These are phyloP conservation scores for Phytophthora vignae DNA, from an alignment of 352 stramenopile genomes.

Conservation along the genomic window DNA sequence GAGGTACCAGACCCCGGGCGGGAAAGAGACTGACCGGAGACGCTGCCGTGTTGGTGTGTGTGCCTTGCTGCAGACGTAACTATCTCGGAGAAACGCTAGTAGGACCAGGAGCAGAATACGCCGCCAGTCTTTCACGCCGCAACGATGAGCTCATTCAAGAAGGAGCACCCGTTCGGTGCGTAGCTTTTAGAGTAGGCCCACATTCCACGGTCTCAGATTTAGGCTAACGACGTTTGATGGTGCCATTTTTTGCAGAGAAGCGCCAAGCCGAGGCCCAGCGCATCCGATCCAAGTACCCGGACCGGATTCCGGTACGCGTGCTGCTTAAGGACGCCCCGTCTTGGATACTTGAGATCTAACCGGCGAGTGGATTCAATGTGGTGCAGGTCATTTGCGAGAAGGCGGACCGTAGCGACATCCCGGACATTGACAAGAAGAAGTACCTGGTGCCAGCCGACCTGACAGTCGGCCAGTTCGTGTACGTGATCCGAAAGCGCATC, in stretches of 20 bases:
- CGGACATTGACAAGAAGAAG: conserved; percentile 99
- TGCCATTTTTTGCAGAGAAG: conserved; percentile 85
- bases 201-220: not conserved
- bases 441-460: conserved; percentile 98
- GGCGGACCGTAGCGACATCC: conserved; percentile 97
- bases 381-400: conserved; percentile 92
- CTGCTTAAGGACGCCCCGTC: not conserved
- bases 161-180: conserved; percentile 90
- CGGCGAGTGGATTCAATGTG: not conserved
- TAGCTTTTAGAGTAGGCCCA: not conserved
- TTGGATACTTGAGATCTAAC: not conserved
- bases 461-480: conserved; percentile 99
- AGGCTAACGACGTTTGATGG: conserved; percentile 31
- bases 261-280: conserved; percentile 97
- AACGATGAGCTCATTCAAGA: conserved; percentile 92
- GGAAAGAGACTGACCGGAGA: conserved; percentile 33
- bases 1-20: not conserved
- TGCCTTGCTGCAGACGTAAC: conserved; percentile 28
- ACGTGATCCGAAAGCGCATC: conserved; percentile 99
- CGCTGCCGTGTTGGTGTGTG: conserved; percentile 21
- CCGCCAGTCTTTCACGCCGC: conserved; percentile 17
- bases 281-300: conserved; percentile 99
- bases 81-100: conserved; percentile 22
- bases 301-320: conserved; percentile 94
- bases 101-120: conserved; percentile 21